phyloP scores from a whole-genome alignment of 345 rosid species.

The Melaleuca alternifolia region DNA sequence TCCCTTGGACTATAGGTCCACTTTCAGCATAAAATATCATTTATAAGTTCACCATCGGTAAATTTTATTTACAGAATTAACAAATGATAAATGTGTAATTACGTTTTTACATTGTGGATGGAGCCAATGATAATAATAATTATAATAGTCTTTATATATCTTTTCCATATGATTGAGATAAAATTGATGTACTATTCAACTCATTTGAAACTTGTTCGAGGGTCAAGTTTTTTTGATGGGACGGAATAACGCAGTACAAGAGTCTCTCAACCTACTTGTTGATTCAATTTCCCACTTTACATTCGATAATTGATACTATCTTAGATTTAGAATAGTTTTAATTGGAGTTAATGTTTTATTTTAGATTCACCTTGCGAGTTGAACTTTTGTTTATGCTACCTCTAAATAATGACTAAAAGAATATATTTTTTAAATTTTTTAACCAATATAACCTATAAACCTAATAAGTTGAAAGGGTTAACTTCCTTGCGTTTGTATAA shows the following conservation, averaged over 20 bases:
- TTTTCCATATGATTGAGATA: neutral
- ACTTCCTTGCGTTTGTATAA: no score
- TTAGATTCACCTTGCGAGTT: neutral
- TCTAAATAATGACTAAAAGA: neutral
- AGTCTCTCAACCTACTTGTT: neutral
- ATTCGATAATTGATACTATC: neutral
- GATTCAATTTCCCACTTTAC: neutral
- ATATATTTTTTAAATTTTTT: neutral
- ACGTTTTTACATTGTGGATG: neutral
- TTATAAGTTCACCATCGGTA: neutral
- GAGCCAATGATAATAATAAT: neutral
- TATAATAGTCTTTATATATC: neutral
- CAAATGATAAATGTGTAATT: no score
- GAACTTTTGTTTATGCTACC: neutral
- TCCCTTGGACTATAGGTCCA: no score
- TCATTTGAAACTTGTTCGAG: neutral
- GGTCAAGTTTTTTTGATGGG: rapidly evolving
- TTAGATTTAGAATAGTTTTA: neutral
- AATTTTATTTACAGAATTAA: no score
- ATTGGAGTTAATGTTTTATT: neutral
- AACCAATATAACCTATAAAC: neutral
- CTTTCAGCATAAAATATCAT: neutral
- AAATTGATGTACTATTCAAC: neutral
- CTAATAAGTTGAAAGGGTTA: no score
- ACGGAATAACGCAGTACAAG: neutral